Percentiles rank a stretch among this genome's conserved stretches.
Conservation (phyloP, 2,329 filamentous ascomycete genomes). For the Cryphonectria radicalis region DNA sequence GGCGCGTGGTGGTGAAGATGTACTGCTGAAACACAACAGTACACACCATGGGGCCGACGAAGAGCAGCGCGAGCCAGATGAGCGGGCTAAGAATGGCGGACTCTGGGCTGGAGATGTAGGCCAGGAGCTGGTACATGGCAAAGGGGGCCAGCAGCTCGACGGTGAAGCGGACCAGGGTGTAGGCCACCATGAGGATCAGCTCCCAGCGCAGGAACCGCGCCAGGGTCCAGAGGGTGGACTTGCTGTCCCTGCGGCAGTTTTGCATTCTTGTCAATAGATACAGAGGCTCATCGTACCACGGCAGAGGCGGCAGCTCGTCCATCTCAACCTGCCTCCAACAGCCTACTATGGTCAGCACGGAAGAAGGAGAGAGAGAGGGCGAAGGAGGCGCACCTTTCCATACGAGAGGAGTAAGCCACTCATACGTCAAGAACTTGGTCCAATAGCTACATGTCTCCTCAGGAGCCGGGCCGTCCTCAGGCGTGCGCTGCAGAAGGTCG, state of each 20-base stretch:
- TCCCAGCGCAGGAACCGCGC: slow-evolving; percentile 49
- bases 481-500: slow-evolving; percentile 43
- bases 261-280: slow-evolving; percentile 51
- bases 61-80: slow-evolving; percentile 58
- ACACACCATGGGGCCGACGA: slow-evolving; percentile 52
- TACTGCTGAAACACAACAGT: slow-evolving; percentile 61
- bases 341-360: slow-evolving; percentile 2
- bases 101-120: slow-evolving; percentile 52
- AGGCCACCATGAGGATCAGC: slow-evolving; percentile 51
- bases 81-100: slow-evolving; percentile 31
- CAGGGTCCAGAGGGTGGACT: slow-evolving; percentile 51
- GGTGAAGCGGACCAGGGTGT: slow-evolving; percentile 42
- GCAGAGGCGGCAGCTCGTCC: slow-evolving; percentile 52
- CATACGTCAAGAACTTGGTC: slow-evolving; percentile 55
- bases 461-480: slow-evolving; percentile 46
- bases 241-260: slow-evolving; percentile 47
- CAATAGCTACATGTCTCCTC: slow-evolving; percentile 61
- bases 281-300: slow-evolving; percentile 60
- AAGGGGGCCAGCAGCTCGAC: slow-evolving; percentile 58
- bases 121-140: slow-evolving; percentile 57
- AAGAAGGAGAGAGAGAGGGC: neutral
- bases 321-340: slow-evolving; percentile 49
- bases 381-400: slow-evolving; percentile 44
- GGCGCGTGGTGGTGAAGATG: slow-evolving; percentile 59
- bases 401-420: slow-evolving; percentile 54